Base-by-base conservation (phyloP, 1,284 basidiomycete species). In the Leccinum subfulvum region DNA sequence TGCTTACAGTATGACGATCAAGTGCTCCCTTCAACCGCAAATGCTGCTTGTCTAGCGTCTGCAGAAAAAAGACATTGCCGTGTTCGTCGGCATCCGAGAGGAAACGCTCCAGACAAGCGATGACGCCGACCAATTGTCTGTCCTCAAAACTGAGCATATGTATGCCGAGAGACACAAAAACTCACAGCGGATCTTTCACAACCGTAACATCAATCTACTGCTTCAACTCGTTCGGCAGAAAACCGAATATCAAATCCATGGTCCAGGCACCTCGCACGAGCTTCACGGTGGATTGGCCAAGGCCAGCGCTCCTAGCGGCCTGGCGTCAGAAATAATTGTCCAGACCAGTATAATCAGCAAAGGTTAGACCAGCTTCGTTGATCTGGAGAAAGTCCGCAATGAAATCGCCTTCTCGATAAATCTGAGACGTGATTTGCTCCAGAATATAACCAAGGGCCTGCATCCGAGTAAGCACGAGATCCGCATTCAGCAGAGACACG, bases 161-260 rank as follows among this genome's bases (percentile, higher is more conserved):
- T 11, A 9, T 16, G 21, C 33, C 41, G 18, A 23, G 23, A 58
- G 51, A 4, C 1, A 52, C 23, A 28, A 33, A 26, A 23, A 80
- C 91, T 77, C 73, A 95, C 95, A 95, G 80, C 62, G 78, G 82
- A 73, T 97, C 95, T 69, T 85, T 88, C 33, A 83, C 81, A 55
- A 96, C 74, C 1, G 91, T 90, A 16, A 78, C 82, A 67, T 98
- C 95, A 13, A 95, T 81, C 90, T 94, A 98, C 8, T 81, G 77
- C 76, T 94, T 94, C 64, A 97, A 69, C 73, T 97, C 95, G 1
- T 82, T 81, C 4, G 91, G 89, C 18, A 99, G 78, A 78, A 97
- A 98, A 8, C 95, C 94, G 75, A 98, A 99, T 63, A 98, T 95
- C 56, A 97, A 79, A 67, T 98, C 96, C 89, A 98, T 88, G 18